These are phyloP conservation scores for Xylariaceae sp. DNA, from an alignment of 2,329 filamentous ascomycete genomes.

Conservation along the genomic window DNA sequence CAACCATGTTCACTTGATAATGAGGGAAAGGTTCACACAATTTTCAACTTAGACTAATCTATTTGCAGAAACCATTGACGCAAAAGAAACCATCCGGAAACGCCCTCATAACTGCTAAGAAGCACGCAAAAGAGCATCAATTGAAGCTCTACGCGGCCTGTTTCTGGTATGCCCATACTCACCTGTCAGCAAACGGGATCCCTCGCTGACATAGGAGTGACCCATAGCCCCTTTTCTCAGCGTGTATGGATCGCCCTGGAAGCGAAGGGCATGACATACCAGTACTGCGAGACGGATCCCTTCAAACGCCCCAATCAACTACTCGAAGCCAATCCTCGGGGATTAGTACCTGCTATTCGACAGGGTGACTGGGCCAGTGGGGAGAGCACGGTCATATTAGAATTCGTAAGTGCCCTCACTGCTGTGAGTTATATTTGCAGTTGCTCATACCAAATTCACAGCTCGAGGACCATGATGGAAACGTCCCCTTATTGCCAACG, in stretches of 20 bases:
- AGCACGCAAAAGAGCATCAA: conserved; percentile 63
- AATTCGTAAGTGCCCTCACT: conserved; percentile 58
- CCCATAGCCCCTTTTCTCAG: conserved; percentile 69
- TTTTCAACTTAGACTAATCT: no score
- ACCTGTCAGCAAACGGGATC: not conserved
- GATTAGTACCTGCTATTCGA: conserved; percentile 68
- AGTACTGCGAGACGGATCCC: conserved; percentile 81
- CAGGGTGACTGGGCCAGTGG: conserved; percentile 79
- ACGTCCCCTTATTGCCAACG: conserved; percentile 57
- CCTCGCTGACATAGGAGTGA: conserved; percentile 19
- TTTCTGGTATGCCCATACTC: conserved; percentile 58
- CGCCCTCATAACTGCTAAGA: conserved; percentile 63
- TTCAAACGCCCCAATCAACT: conserved; percentile 62
- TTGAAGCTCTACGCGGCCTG: conserved; percentile 77
- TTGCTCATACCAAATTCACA: conserved; percentile 29
- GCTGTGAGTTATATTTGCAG: not conserved
- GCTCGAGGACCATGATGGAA: conserved; percentile 67
- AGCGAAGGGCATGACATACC: conserved; percentile 69
- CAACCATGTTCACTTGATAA: no score
- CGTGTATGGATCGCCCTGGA: conserved; percentile 87
- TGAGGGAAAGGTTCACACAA: no score
- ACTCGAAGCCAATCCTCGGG: conserved; percentile 69
- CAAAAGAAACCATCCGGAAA: conserved; percentile 66
- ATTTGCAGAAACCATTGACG: conserved; percentile 60
- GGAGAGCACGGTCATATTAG: conserved; percentile 75